Evolutionary conservation across 495 filamentous ascomycete genomes (phyloP).

Genomic region (Oleoguttula mirabilis): DNA sequence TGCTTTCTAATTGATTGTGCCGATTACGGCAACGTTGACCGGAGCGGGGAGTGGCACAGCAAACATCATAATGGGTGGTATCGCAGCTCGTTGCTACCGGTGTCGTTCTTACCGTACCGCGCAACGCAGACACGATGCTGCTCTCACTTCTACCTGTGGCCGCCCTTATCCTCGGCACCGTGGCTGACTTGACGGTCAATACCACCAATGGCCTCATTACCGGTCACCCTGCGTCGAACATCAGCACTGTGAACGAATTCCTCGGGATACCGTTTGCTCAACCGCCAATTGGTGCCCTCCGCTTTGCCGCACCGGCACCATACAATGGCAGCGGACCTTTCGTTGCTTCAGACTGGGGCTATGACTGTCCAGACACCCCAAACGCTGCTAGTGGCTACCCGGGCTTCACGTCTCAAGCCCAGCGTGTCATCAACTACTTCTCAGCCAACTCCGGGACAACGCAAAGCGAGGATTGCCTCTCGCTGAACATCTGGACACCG

Average conservation of each 20-base stretch:
- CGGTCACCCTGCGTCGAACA: neutral
- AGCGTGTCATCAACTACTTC: constrained; percentile 25
- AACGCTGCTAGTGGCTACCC: constrained; percentile 19
- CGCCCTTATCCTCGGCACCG: neutral
- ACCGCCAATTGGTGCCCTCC: constrained; percentile 35
- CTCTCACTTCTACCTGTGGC: neutral
- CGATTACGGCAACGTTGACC: too few species aligned
- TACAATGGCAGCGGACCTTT: constrained; percentile 9
- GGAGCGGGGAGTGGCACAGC: too few species aligned
- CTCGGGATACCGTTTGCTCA: constrained; percentile 39
- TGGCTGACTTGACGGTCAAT: neutral
- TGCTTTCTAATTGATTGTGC: too few species aligned
- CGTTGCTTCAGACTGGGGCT: constrained; percentile 23
- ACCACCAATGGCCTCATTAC: constrained; percentile 4
- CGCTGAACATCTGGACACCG: constrained; percentile 37
- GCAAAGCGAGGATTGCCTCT: constrained; percentile 37
- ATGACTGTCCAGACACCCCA: constrained; percentile 3
- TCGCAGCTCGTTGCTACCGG: too few species aligned
- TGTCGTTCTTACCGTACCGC: too few species aligned
- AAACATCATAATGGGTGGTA: too few species aligned
- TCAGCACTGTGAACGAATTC: neutral
- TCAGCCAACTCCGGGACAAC: constrained; percentile 17
- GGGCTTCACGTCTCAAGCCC: constrained; percentile 23
- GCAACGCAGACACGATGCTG: too few species aligned
- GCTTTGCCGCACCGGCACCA: constrained; percentile 34